phyloP scores from a whole-genome alignment of 495 filamentous ascomycete species.

The Talaromyces trachyspermus region DNA sequence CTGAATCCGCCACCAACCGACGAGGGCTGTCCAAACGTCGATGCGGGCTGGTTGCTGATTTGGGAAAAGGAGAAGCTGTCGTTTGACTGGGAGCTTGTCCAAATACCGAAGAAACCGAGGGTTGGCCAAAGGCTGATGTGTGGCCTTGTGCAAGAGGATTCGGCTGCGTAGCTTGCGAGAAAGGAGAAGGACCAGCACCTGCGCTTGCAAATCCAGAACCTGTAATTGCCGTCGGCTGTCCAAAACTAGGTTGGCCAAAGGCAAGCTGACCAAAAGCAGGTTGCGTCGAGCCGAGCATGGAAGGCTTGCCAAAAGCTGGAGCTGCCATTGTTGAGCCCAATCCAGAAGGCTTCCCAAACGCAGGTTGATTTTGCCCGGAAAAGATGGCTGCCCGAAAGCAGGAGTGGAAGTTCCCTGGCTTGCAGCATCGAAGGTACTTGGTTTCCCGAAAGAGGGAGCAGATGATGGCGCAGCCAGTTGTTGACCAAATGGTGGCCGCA shows the following conservation, averaged over 20 bases:
- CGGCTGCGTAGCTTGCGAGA: conserved; percentile 22
- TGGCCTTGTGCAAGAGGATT: conserved; percentile 15
- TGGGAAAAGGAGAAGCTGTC: conserved; percentile 29
- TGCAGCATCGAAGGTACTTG: conserved; percentile 7
- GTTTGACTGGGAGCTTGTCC: conserved; percentile 12
- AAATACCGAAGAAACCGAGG: conserved; percentile 20
- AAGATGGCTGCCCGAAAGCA: conserved; percentile 25
- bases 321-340: background rate
- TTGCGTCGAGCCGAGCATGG: conserved; percentile 20
- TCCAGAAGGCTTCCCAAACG: conserved; percentile 26
- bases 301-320: conserved; percentile 19
- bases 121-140: conserved; percentile 21
- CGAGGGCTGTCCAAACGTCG: conserved; percentile 5
- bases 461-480: conserved; percentile 19
- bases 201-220: conserved; percentile 26
- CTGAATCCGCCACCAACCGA: conserved; percentile 35
- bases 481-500: conserved; percentile 23
- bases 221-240: conserved; percentile 22
- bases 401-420: conserved; percentile 9
- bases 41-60: conserved; percentile 19
- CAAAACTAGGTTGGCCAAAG: conserved; percentile 24
- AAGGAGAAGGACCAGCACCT: conserved; percentile 19
- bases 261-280: conserved; percentile 24
- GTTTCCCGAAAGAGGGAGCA: conserved; percentile 26
- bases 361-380: conserved; percentile 13